A percentile compares a stretch with the other conserved stretches of the same genome.
phyloP scores from a whole-genome alignment of 2,329 filamentous ascomycete species.

The Penicillium sp. region DNA sequence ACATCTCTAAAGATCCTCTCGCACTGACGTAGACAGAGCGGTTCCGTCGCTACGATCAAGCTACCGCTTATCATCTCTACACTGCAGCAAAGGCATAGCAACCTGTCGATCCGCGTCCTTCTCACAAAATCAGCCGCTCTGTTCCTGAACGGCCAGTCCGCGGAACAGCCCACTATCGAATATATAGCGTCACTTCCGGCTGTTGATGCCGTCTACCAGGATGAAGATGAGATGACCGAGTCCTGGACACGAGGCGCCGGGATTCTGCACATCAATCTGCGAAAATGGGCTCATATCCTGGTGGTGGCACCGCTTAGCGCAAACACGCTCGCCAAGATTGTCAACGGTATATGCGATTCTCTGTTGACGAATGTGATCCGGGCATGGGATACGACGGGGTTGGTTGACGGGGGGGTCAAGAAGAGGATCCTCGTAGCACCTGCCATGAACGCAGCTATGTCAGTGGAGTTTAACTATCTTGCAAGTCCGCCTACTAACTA shows the following conservation, averaged over 20 bases:
- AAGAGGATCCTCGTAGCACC: conserved; percentile 72
- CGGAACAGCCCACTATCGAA: conserved; percentile 69
- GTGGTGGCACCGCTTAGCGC: conserved; percentile 78
- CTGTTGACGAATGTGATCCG: conserved; percentile 69
- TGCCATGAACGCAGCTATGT: conserved; percentile 86
- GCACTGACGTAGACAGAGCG: conserved; percentile 39
- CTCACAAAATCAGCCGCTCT: conserved; percentile 69
- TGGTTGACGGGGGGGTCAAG: conserved; percentile 49
- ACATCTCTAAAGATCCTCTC: conserved; percentile 57
- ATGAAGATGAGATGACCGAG: conserved; percentile 78
- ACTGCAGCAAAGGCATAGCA: conserved; percentile 42
- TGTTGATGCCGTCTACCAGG: conserved; percentile 76
- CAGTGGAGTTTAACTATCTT: background rate
- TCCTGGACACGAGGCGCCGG: conserved; percentile 71
- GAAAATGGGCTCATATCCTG: conserved; percentile 76
- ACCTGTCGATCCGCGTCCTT: conserved; percentile 77
- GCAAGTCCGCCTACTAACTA: background rate
- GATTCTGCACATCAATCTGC: conserved; percentile 87
- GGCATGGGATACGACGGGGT: conserved; percentile 78
- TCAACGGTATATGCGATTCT: conserved; percentile 71
- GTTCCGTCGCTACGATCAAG: conserved; percentile 87
- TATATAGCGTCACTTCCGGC: conserved; percentile 59
- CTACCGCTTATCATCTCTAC: conserved; percentile 60
- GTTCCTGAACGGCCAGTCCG: conserved; percentile 72
- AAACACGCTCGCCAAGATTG: conserved; percentile 81